Evolutionary conservation across 1,284 basidiomycete species (phyloP), one percentile per base, ranked within the genome.

Genomic region (Trametes pubescens): DNA sequence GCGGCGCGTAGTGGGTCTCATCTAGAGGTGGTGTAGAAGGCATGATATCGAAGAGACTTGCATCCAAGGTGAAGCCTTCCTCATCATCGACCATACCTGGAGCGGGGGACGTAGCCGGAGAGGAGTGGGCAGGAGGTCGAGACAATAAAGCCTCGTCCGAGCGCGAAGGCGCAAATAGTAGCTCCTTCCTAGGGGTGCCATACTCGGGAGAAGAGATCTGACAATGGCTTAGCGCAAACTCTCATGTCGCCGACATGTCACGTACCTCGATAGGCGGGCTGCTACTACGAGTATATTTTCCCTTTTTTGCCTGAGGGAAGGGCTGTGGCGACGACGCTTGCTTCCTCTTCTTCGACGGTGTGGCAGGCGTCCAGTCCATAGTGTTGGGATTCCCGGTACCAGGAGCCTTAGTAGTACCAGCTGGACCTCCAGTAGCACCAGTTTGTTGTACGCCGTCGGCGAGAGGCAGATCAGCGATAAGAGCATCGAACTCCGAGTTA

Each of bases 401-500:
- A 34, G 34, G 2, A 32, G 26, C 29, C 6, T n/a, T 26, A 29
- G 4, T 6, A 37, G 7, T 26, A 29, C n/a, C 26, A 32, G 55
- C 1, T n/a, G 5, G 14, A 47, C 13, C 13, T 24, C 21, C n/a
- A 57, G 46, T 26, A 37, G 11, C 13, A 4, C n/a, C 21, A 35
- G 21, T 10, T 16, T 37, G 24, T 35, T 37, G 13, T 0, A 22
- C 32, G 26, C 26, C 21, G 4, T 52, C 46, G 18, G 37, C n/a
- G 10, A 55, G 13, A 22, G 70, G 69, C 24, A 75, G 52, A 13
- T 68, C 60, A 21, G 71, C 72, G n/a, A 78, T 73, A 26, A 81
- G 71, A 44, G 73, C 74, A 55, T 82, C 79, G 35, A 79, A 62
- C 51, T 79, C 75, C 21, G 78, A 72, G 67, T 82, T 75, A 6